These are phyloP conservation scores for Neofusicoccum kwambonambiense DNA, from an alignment of 2,329 filamentous ascomycete species.

Conservation along the genomic window DNA sequence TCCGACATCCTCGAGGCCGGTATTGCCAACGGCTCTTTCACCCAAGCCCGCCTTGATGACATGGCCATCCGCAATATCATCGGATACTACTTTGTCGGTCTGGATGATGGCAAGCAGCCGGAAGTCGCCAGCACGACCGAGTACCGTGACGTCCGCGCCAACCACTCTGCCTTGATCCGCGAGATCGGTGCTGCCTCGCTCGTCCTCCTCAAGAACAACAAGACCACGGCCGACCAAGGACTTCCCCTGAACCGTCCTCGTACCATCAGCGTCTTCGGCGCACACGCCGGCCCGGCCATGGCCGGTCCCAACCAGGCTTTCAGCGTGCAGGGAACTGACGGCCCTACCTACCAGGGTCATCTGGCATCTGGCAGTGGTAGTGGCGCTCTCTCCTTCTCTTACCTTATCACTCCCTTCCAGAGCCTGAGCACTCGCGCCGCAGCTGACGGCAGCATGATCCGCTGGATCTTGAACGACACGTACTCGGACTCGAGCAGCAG, in stretches of 20 bases:
- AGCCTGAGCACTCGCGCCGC: constrained; percentile 41
- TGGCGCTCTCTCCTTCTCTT: constrained; percentile 72
- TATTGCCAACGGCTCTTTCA: constrained; percentile 30
- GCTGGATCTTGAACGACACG: constrained; percentile 15
- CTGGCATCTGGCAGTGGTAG: constrained; percentile 87
- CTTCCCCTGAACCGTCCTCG: constrained; percentile 66
- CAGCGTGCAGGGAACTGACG: constrained; percentile 66
- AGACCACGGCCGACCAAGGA: constrained; percentile 41
- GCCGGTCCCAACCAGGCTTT: constrained; percentile 65
- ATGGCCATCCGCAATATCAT: constrained; percentile 43
- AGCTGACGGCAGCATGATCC: constrained; percentile 35
- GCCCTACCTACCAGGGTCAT: constrained; percentile 58
- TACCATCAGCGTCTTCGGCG: constrained; percentile 51
- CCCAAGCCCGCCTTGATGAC: constrained; percentile 30
- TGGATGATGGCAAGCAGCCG: constrained; percentile 45
- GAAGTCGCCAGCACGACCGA: constrained; percentile 27
- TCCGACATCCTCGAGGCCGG: constrained; percentile 27
- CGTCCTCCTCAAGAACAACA: constrained; percentile 62
- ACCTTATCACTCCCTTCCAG: constrained; percentile 45
- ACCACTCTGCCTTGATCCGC: constrained; percentile 39
- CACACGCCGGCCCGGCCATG: constrained; percentile 39
- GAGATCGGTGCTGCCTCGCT: constrained; percentile 46
- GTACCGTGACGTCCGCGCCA: constrained; percentile 29
- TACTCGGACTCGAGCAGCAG: constrained; percentile 1
- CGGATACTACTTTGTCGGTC: constrained; percentile 51